These are phyloP conservation scores for Zygoascus flipseniorum DNA, from an alignment of 805 yeast genomes.

Conservation along the genomic window DNA sequence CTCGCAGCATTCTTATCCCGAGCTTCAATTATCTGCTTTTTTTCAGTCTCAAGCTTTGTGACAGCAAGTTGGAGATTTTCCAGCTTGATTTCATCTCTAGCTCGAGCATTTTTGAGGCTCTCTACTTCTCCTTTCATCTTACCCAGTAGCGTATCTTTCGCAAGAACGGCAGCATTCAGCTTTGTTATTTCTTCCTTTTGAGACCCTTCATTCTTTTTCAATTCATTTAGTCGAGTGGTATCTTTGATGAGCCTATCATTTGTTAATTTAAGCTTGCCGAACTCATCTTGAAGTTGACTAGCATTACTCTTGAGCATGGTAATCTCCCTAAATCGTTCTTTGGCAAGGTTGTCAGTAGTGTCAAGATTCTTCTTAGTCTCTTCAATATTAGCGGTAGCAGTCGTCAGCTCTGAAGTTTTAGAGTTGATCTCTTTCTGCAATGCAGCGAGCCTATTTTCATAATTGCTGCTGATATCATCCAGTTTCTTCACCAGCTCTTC, in stretches of 20 bases:
- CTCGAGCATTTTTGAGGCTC: constrained; percentile 30
- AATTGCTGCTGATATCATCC: not conserved
- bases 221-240: not conserved
- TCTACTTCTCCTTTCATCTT: constrained; percentile 33
- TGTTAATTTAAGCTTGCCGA: not conserved
- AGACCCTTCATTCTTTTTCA: not conserved
- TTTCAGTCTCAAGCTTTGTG: not conserved
- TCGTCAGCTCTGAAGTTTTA: not conserved
- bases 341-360: constrained; percentile 33
- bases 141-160: constrained; percentile 36
- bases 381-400: not conserved
- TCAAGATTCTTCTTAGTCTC: not conserved
- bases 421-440: not conserved
- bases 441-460: not conserved
- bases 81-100: constrained; percentile 26
- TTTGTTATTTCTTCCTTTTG: constrained; percentile 29
- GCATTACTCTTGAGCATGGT: constrained; percentile 9
- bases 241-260: not conserved
- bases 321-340: constrained; percentile 35
- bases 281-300: constrained; percentile 1
- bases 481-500: not conserved
- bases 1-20: not conserved
- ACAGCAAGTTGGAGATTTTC: constrained; percentile 8
- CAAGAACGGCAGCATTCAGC: constrained; percentile 31
- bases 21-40: not conserved